Conservation (phyloP, 768 basidiomycete genomes). For the Cystofilobasidium ferigula region DNA sequence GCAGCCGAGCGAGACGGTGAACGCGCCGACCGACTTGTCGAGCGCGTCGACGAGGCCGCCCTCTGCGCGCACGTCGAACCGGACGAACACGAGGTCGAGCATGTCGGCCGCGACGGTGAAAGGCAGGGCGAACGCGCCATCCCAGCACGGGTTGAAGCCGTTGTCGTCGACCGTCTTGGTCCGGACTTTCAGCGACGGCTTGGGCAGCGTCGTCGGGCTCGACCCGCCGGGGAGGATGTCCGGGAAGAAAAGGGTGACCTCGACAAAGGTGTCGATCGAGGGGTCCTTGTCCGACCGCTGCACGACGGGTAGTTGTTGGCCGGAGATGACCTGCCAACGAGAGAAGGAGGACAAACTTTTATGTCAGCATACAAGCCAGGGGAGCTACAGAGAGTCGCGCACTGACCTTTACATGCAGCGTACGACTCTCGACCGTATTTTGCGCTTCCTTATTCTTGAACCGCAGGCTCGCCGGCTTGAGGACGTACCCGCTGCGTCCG, state of each 20-base stretch:
- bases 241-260: constrained; percentile 51
- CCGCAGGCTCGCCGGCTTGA: constrained; percentile 72
- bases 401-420: constrained; percentile 53
- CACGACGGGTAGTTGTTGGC: constrained; percentile 74
- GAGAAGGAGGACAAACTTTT: background rate
- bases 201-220: background rate
- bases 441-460: constrained; percentile 53
- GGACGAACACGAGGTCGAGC: constrained; percentile 72
- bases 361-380: background rate
- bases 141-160: constrained; percentile 87
- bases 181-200: constrained; percentile 2
- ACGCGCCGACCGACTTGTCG: constrained; percentile 58
- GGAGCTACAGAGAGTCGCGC: background rate
- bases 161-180: constrained; percentile 56
- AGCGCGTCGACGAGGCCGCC: constrained; percentile 46
- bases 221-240: constrained; percentile 11
- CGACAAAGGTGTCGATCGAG: constrained; percentile 55
- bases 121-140: constrained; percentile 56
- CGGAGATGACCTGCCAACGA: constrained; percentile 56
- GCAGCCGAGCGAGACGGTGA: constrained; percentile 60
- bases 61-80: constrained; percentile 62
- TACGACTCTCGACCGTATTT: constrained; percentile 48
- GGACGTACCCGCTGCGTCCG: constrained; percentile 74
- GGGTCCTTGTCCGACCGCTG: constrained; percentile 53
- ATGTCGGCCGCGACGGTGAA: constrained; percentile 61